A percentile compares a stretch with the other conserved stretches of the same genome.
Evolutionary conservation across 345 rosid genomes (phyloP).

Genomic region (Melaleuca quinquenervia): DNA sequence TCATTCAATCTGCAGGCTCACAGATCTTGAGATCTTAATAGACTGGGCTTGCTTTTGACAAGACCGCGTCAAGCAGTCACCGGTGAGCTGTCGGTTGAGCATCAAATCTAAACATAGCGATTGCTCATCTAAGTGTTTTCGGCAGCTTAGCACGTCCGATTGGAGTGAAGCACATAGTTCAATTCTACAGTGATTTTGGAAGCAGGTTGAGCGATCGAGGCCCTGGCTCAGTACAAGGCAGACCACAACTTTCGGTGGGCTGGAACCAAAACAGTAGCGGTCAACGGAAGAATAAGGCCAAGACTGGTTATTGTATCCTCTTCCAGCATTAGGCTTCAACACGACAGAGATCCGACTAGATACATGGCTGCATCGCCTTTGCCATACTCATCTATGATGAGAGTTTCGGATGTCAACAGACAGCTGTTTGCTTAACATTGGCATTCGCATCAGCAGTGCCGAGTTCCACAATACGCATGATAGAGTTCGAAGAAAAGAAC

Average conservation of each 20-base stretch:
- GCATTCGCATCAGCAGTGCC: background rate
- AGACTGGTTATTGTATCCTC: background rate
- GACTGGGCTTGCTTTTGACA: background rate
- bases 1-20: background rate
- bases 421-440: background rate
- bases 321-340: background rate
- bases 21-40: background rate
- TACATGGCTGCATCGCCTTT: background rate
- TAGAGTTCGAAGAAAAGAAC: background rate
- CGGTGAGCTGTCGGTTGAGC: no score
- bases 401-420: background rate
- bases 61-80: no score
- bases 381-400: background rate
- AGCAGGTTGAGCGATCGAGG: background rate
- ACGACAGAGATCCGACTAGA: background rate
- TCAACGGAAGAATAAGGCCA: background rate
- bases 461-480: background rate
- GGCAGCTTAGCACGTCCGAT: fast-evolving
- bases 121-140: background rate
- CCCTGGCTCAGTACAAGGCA: background rate
- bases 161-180: background rate
- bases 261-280: fast-evolving
- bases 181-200: background rate
- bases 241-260: background rate
- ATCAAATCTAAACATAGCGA: background rate